These are phyloP conservation scores for Arthroderma sp. DNA, from an alignment of 2,329 filamentous ascomycete genomes.

Conservation along the genomic window DNA sequence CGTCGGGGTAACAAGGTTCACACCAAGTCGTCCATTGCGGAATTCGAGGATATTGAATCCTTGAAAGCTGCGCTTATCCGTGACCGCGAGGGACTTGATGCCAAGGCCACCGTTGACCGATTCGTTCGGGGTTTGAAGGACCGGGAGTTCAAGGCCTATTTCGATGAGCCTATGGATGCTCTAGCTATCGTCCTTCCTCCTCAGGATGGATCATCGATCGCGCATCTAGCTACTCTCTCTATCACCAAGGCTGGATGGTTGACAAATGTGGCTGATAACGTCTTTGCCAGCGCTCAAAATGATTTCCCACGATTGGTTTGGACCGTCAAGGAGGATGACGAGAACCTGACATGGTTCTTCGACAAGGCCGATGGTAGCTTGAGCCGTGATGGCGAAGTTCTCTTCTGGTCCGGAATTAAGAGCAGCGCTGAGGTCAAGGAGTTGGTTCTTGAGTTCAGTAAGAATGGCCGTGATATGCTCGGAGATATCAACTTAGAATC, in stretches of 20 bases:
- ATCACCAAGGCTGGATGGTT: constrained; percentile 93
- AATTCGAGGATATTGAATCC: constrained; percentile 63
- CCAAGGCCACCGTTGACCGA: constrained; percentile 69
- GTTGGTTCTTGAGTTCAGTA: constrained; percentile 72
- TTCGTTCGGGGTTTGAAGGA: constrained; percentile 68
- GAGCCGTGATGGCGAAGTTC: constrained; percentile 69
- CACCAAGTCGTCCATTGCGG: constrained; percentile 54
- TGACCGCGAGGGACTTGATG: constrained; percentile 69
- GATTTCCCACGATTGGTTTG: constrained; percentile 83
- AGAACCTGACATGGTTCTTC: constrained; percentile 97
- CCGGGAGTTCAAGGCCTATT: constrained; percentile 82
- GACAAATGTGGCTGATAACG: constrained; percentile 87
- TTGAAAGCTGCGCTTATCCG: constrained; percentile 72
- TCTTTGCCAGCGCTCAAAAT: constrained; percentile 86
- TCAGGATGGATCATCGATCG: constrained; percentile 50
- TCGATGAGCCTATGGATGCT: constrained; percentile 85
- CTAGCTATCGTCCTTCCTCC: constrained; percentile 77
- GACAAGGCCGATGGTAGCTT: constrained; percentile 92
- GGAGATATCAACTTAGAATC: constrained; percentile 79
- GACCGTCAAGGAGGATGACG: constrained; percentile 93
- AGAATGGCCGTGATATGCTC: constrained; percentile 65
- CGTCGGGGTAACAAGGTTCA: constrained; percentile 82
- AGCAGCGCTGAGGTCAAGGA: constrained; percentile 67
- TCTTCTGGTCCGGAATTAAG: constrained; percentile 93
- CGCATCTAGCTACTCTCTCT: constrained; percentile 77